phyloP scores from a whole-genome alignment of 805 yeast species.

The Teunomyces atbi region DNA sequence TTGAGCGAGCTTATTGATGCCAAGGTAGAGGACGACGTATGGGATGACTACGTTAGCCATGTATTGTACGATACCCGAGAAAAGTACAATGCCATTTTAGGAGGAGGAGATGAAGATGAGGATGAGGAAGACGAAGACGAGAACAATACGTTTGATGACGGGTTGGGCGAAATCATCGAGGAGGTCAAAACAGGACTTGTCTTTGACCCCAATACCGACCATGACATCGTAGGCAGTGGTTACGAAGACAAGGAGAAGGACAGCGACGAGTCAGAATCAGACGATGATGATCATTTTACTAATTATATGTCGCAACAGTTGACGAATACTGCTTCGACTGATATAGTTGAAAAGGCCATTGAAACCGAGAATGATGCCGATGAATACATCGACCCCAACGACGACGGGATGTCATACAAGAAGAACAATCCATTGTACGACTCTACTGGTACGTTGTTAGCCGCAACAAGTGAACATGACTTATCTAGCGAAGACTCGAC shows the following conservation, averaged over 20 bases:
- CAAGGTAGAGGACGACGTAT: slow-evolving; percentile 45
- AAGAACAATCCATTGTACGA: slow-evolving; percentile 63
- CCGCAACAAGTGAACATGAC: slow-evolving; percentile 16
- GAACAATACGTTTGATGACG: slow-evolving; percentile 34
- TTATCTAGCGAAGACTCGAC: slow-evolving; percentile 28
- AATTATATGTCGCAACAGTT: slow-evolving; percentile 76
- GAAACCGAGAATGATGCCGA: slow-evolving; percentile 48
- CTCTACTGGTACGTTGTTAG: slow-evolving; percentile 21
- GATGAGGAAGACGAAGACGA: slow-evolving; percentile 28
- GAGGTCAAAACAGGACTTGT: slow-evolving; percentile 32
- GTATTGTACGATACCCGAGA: slow-evolving; percentile 86
- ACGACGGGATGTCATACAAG: slow-evolving; percentile 74
- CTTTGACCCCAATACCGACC: slow-evolving; percentile 30
- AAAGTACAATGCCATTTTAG: slow-evolving; percentile 89
- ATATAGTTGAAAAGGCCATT: slow-evolving; percentile 42
- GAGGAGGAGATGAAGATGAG: slow-evolving; percentile 64
- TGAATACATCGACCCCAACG: slow-evolving; percentile 77
- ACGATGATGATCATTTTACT: slow-evolving; percentile 58
- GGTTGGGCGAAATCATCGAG: slow-evolving; percentile 38
- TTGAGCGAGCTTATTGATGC: slow-evolving; percentile 37
- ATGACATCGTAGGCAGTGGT: slow-evolving; percentile 27
- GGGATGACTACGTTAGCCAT: slow-evolving; percentile 82
- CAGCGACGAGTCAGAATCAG: slow-evolving; percentile 38
- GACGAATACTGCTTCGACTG: slow-evolving; percentile 46
- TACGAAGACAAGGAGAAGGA: slow-evolving; percentile 32